phyloP scores from a whole-genome alignment of 371 early-diverging fungal genomes.

The Gilbertella persicaria region DNA sequence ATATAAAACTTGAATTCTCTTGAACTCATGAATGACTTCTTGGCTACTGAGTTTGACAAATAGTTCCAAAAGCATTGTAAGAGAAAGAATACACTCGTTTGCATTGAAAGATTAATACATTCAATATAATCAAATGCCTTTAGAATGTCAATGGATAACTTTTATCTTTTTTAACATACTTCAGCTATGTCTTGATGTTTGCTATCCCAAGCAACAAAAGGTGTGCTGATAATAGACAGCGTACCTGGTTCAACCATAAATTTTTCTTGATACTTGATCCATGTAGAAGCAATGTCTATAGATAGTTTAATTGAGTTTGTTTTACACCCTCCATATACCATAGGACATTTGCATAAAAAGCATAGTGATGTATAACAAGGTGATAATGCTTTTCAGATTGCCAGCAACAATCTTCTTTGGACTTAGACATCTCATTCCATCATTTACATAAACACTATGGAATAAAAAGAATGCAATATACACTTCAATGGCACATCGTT shows the following conservation, averaged over 20 bases:
- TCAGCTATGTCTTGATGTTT: conserved; percentile 33
- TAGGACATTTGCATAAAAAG: conserved; percentile 41
- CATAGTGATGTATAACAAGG: conserved; percentile 41
- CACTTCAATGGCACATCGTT: conserved; percentile 34
- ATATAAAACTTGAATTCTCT: conserved; percentile 32
- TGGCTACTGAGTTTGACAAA: conserved; percentile 29
- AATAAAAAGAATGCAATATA: conserved; percentile 34
- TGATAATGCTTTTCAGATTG: conserved; percentile 49
- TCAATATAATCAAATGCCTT: conserved; percentile 27
- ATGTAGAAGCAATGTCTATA: conserved; percentile 45
- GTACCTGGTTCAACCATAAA: conserved; percentile 24
- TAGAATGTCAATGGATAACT: conserved; percentile 31
- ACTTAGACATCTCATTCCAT: conserved; percentile 39
- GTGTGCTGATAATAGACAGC: conserved; percentile 30
- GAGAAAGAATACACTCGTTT: conserved; percentile 29
- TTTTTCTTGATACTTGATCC: conserved; percentile 50
- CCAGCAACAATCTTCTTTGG: conserved; percentile 36
- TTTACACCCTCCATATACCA: conserved; percentile 26
- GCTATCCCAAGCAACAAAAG: conserved; percentile 37
- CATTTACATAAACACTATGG: conserved; percentile 33
- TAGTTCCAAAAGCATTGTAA: conserved; percentile 46
- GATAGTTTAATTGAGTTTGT: too few species aligned
- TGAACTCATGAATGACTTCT: conserved; percentile 34
- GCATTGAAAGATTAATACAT: conserved; percentile 25
- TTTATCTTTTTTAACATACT: conserved; percentile 41